phyloP scores from a whole-genome alignment of 352 stramenopile genomes.

The Peronospora tabacina region DNA sequence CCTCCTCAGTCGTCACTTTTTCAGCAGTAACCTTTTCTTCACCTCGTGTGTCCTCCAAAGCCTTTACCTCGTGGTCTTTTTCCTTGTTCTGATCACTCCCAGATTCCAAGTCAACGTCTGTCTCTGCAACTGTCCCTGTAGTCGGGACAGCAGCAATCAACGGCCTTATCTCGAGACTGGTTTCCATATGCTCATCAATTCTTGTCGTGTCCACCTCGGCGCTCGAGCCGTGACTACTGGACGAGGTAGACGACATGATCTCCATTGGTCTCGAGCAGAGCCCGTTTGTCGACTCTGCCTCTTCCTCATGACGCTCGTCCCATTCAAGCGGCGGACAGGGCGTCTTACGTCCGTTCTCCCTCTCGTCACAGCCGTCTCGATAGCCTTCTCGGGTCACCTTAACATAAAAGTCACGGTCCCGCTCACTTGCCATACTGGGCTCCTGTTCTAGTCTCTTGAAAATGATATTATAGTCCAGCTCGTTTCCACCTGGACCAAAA shows the following conservation, averaged over 20 bases:
- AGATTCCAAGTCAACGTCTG: constrained; percentile 27
- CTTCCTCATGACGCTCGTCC: constrained; percentile 10
- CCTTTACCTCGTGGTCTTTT: constrained; percentile 6
- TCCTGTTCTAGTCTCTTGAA: not conserved
- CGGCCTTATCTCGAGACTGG: constrained; percentile 1
- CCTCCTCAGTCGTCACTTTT: constrained; percentile 22
- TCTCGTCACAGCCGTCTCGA: constrained; percentile 14
- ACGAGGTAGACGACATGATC: constrained; percentile 45
- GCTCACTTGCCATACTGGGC: constrained; percentile 14
- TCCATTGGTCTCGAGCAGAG: constrained; percentile 27
- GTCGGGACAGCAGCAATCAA: constrained; percentile 9
- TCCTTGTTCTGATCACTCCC: constrained; percentile 22
- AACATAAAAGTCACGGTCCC: constrained; percentile 34
- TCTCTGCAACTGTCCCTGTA: constrained; percentile 26
- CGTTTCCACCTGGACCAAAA: not conserved
- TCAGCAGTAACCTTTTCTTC: constrained; percentile 4
- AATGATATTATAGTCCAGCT: constrained; percentile 22
- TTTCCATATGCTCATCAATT: not conserved
- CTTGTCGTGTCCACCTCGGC: constrained; percentile 19
- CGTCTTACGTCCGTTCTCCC: constrained; percentile 16
- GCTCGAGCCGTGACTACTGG: constrained; percentile 46
- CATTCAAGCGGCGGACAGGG: constrained; percentile 3
- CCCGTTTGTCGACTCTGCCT: constrained; percentile 26
- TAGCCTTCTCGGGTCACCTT: constrained; percentile 26
- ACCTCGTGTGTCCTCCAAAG: constrained; percentile 16